These are phyloP conservation scores for Plenodomus lindquistii DNA, from an alignment of 2,329 filamentous ascomycete genomes.

Conservation along the genomic window DNA sequence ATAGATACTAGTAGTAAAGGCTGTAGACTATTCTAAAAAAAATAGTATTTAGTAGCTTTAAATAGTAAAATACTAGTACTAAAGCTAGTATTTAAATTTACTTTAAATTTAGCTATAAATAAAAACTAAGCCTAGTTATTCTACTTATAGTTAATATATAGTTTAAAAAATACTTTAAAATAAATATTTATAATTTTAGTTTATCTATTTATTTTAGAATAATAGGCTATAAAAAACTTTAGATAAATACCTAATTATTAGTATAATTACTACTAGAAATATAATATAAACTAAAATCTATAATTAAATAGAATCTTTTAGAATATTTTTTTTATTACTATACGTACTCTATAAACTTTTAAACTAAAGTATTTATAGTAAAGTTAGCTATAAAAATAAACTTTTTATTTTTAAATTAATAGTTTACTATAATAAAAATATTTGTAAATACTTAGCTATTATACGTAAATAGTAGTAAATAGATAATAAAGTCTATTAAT, in stretches of 20 bases:
- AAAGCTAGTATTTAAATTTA: no score
- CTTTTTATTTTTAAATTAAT: background rate
- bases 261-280: background rate
- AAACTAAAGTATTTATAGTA: background rate
- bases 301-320: background rate
- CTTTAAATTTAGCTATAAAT: no score
- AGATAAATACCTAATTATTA: background rate
- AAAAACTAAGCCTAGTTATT: no score
- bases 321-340: background rate
- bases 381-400: background rate
- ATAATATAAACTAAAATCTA: background rate
- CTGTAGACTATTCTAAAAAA: no score
- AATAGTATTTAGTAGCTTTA: no score
- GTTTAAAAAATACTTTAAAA: no score
- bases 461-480: background rate
- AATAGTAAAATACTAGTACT: no score
- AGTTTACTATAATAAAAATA: background rate
- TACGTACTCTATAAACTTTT: background rate
- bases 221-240: no score
- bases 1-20: no score
- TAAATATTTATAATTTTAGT: no score
- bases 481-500: background rate
- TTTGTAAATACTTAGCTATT: background rate
- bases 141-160: no score
- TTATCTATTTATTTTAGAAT: no score